Base-by-base conservation (phyloP, 129 eudicot genomes). In the Mikania micrantha region DNA sequence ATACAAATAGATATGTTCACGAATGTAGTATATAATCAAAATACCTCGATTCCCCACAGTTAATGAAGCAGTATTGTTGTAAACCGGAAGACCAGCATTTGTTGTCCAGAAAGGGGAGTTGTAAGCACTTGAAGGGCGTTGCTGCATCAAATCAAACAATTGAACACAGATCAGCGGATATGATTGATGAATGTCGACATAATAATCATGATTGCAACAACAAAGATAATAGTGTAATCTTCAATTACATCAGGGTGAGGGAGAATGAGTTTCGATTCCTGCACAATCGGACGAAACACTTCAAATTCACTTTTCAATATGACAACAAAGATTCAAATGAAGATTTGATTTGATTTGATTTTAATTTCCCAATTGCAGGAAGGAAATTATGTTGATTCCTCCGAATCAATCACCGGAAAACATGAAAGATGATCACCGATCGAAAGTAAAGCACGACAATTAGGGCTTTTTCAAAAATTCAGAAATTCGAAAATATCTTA, bases 81-180 rank as follows among this genome's bases (percentile, higher is more conserved):
- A 88, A 16, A 88, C 91, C 3, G 95, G 95, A 24, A 79, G 70
- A 47, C 95, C 95, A 2, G 95, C 85, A 56, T 88, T 85, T 8
- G 95, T 85, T 2, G 95, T 88, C 77, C 79, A 77, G 79, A 74
- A 78, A 2, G 91, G 84, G 36, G 88, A 31, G 56, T 88, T 82
- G 81, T 74, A 81, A 67, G 91, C 95, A 59, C 95, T 88, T 66
- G 95, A 88, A 19, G 95, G 86, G 40, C 88, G 95, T 83, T 74
- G 75, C 95, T 88, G 85, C 81, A 84, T 45, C 70, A 72, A n/a
- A 60, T 4, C 7, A 52, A 68, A 21, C 57, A 50, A 63, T 24
- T 16, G 19, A 4, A 34, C 40, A 60, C 4, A 31, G 9, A 28
- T 72, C 0, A 73, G 35, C n/a, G 5, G 59, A 25, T 10, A 16